Base-by-base conservation (phyloP, 257 asterid species). In the Nicotiana undulata region DNA sequence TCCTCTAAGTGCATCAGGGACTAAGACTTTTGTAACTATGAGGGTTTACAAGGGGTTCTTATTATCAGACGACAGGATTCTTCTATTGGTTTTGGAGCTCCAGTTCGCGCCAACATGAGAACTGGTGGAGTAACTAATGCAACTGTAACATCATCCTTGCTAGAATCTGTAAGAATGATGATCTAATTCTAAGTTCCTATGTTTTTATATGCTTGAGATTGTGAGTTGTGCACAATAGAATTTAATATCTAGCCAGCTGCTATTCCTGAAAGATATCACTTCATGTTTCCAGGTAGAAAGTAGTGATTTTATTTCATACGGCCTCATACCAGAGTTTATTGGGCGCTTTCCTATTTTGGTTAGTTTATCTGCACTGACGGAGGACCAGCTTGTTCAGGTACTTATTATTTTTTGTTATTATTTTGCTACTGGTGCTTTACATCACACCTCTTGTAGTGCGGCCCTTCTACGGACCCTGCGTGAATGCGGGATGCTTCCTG, bases 321-420 rank as follows among this genome's bases (percentile, higher is more conserved):
- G 98, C 63, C 94, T 94, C 86, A 94, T 94, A 83, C 98, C 97
- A 77, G 98, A 94, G 82, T 94, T 91, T 86, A 88, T 92, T 83
- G 97, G 98, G 82, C 97, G 98, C 80, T 92, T 94, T 87, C 98
- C 98, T 80, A 90, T 94, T 84, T 90, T 94, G 90, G 98, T 94
- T 85, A 90, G 92, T 86, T 85, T 94, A 88, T 88, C 93, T 56
- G 97, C 98, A 83, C 89, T 94, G 82, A 88, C 96, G 3, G 97
- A 91, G 88, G 94, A 93, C 83, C 97, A 94, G 87, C 97, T 94
- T 90, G 95, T 94, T 80, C 91, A 90, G 97, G 98, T 94, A 87
- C 83, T 83, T 75, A 78, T 72, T 52, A 64, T 66, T 64, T 29
- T 77, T 61, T 68, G 8, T 17, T 16, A 46, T 46, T 24, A 22